These are phyloP conservation scores for Talaromyces pinophilus DNA, from an alignment of 2,329 filamentous ascomycete species.

Conservation along the genomic window DNA sequence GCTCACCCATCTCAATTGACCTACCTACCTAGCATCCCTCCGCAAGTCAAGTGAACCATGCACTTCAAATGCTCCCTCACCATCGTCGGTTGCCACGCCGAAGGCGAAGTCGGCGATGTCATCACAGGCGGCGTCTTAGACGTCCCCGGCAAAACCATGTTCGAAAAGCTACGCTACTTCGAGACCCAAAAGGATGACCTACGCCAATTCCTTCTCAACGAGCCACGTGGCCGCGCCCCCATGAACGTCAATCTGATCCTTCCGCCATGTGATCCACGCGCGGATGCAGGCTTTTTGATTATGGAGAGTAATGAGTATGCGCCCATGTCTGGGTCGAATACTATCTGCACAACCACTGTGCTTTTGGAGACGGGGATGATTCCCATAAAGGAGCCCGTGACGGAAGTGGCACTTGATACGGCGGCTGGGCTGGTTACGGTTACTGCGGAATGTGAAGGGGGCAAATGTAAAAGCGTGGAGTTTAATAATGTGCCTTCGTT, in stretches of 20 bases:
- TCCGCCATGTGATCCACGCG: slow-evolving; percentile 47
- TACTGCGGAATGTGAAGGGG: slow-evolving; percentile 45
- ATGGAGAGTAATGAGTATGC: slow-evolving; percentile 52
- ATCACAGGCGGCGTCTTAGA: slow-evolving; percentile 53
- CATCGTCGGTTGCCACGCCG: slow-evolving; percentile 31
- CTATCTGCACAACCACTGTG: slow-evolving; percentile 48
- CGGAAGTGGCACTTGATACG: slow-evolving; percentile 46
- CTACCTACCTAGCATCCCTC: background rate
- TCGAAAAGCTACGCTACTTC: slow-evolving; percentile 51
- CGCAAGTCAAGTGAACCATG: slow-evolving; percentile 6
- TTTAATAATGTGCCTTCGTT: slow-evolving; percentile 52
- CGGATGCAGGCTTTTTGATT: slow-evolving; percentile 50
- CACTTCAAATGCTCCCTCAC: slow-evolving; percentile 21
- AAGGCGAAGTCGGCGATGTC: slow-evolving; percentile 51
- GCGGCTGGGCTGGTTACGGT: slow-evolving; percentile 48
- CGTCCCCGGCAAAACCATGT: slow-evolving; percentile 48
- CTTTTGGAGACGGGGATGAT: slow-evolving; percentile 53
- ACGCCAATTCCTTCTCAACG: slow-evolving; percentile 49
- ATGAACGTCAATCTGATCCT: slow-evolving; percentile 47
- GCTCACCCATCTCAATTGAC: background rate
- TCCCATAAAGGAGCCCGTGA: slow-evolving; percentile 49
- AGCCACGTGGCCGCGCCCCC: slow-evolving; percentile 48
- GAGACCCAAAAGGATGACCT: slow-evolving; percentile 43
- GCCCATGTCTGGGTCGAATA: slow-evolving; percentile 51
- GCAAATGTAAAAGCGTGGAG: slow-evolving; percentile 48